phyloP scores from a whole-genome alignment of 1,284 basidiomycete genomes.

The Moesziomyces globuligerus region DNA sequence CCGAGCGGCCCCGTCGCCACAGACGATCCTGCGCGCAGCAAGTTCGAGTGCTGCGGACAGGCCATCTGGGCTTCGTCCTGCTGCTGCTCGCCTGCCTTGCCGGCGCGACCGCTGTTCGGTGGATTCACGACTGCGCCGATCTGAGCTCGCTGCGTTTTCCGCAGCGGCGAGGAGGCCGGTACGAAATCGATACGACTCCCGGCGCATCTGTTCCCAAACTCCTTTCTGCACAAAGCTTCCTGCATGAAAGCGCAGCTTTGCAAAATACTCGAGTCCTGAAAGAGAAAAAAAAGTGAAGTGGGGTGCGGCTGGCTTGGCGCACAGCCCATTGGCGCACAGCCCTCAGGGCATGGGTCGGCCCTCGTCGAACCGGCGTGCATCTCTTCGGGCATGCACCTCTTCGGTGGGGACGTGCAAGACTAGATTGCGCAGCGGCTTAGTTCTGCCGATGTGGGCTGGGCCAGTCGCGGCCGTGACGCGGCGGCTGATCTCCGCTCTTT shows the following conservation, averaged over 20 bases:
- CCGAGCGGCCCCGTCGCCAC: slow-evolving; percentile 7
- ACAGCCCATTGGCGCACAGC: neutral
- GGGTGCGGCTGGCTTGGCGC: neutral
- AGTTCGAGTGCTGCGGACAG: slow-evolving; percentile 16
- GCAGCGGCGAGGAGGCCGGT: too few relatives aligned
- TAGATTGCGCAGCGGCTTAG: neutral
- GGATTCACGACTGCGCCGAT: slow-evolving; percentile 22
- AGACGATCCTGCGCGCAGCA: neutral
- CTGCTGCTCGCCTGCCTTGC: slow-evolving; percentile 20
- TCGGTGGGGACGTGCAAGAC: neutral
- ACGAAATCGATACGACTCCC: neutral
- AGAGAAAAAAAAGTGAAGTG: neutral
- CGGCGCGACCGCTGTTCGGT: slow-evolving; percentile 27
- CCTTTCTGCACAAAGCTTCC: neutral
- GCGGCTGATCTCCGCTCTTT: too few relatives aligned
- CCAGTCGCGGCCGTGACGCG: too few relatives aligned
- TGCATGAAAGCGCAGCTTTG: neutral
- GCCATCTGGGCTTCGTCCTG: slow-evolving; percentile 14
- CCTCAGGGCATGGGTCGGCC: neutral
- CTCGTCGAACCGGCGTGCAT: too few relatives aligned
- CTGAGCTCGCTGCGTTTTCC: too few relatives aligned
- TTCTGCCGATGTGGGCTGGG: too few relatives aligned
- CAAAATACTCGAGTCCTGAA: neutral
- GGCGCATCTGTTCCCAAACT: neutral
- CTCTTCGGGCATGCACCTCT: neutral